Evolutionary conservation across 805 yeast genomes (phyloP).

Genomic region (Kuraishia hungarica): DNA sequence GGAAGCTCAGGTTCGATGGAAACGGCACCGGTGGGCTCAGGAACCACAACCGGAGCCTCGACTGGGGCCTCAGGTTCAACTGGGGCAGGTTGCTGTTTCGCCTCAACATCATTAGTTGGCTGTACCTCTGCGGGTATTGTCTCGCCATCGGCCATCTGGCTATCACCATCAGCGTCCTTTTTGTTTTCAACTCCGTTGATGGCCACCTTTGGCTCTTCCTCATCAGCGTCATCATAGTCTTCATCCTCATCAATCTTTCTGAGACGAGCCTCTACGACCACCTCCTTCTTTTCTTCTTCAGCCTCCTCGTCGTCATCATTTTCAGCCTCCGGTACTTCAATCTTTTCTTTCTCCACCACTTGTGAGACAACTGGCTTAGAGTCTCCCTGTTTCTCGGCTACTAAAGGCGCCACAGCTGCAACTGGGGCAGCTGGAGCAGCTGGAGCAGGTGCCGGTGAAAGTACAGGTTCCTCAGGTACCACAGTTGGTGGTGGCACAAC

Average conservation of each 20-base stretch:
- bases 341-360: neutral
- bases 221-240: constrained; percentile 23
- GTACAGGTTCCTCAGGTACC: neutral
- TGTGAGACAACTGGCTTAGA: neutral
- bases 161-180: neutral
- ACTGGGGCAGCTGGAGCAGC: neutral
- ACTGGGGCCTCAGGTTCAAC: neutral
- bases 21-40: neutral
- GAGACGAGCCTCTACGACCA: constrained; percentile 17
- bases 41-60: neutral
- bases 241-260: constrained; percentile 28
- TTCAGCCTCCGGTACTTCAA: neutral
- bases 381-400: neutral
- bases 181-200: neutral
- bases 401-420: neutral
- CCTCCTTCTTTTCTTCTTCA: constrained; percentile 1
- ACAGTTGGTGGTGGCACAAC: neutral
- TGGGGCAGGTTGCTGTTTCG: neutral
- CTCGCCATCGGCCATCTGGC: neutral
- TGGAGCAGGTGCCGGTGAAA: neutral
- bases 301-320: constrained; percentile 15
- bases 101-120: neutral
- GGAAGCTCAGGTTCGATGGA: neutral
- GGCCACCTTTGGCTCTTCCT: constrained; percentile 2
- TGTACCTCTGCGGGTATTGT: neutral